These are phyloP conservation scores for Nicotiana obtusifolia DNA, from an alignment of 257 asterid genomes.

Conservation along the genomic window DNA sequence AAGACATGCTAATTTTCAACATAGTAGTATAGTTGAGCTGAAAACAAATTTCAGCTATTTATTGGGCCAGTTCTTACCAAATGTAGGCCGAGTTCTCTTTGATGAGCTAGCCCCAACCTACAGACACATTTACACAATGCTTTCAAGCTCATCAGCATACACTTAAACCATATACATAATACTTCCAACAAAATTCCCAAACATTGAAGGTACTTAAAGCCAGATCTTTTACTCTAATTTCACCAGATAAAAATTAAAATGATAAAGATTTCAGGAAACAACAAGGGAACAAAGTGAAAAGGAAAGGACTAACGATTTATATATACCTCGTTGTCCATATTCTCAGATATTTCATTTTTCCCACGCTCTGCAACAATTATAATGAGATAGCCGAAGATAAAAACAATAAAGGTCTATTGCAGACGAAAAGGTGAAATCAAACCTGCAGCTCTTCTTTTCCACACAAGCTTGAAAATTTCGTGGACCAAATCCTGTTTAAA, in stretches of 20 bases:
- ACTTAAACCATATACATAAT: background rate
- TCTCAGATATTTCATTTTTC: constrained; percentile 56
- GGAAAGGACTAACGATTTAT: background rate
- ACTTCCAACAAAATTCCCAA: background rate
- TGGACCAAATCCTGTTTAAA: constrained; percentile 65
- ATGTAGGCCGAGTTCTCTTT: constrained; percentile 55
- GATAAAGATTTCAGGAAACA: background rate
- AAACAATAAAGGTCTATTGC: background rate
- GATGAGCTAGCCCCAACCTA: constrained; percentile 66
- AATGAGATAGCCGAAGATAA: background rate
- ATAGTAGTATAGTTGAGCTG: background rate
- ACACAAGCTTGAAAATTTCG: constrained; percentile 65
- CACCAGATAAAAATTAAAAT: background rate
- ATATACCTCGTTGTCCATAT: constrained; percentile 41
- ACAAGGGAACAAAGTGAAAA: background rate
- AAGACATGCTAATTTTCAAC: background rate
- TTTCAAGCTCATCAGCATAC: background rate
- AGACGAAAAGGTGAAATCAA: background rate
- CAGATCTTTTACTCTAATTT: background rate
- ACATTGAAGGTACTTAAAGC: background rate
- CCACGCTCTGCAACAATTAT: constrained; percentile 51
- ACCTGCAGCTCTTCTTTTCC: constrained; percentile 86
- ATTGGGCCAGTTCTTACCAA: constrained; percentile 34
- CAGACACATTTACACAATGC: background rate
- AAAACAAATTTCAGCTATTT: background rate